Evolutionary conservation across 176 grass and related monocot genomes (phyloP), one percentile per base, ranked within the genome.

Genomic region (Triticum aestivum): DNA sequence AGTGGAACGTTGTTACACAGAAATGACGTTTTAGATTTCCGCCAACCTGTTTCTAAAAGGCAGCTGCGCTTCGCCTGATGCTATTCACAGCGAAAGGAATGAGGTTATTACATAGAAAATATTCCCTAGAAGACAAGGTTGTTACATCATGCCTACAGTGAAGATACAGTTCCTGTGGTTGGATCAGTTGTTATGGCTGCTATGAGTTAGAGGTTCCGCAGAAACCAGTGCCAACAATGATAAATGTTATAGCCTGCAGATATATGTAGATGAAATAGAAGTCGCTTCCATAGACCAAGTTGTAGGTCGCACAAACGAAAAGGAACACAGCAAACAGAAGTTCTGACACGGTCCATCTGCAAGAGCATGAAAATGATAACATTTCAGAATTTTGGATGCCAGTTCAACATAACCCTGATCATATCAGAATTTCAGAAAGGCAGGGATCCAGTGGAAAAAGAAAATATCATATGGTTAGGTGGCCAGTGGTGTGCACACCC

Each of bases 261-360:
- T 85, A 98, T 70, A 96, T 94, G 76, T 94, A 98, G 35, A 98
- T 65, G 75, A 89, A 99, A 83, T 92, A 99, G 85, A 88, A 94
- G 20, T 93, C 87, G 7, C 62, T 21, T 69, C 82, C 94, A 4
- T 85, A 79, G 42, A 85, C 51, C 86, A 99, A 72, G 77, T 94
- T 82, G 82, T 86, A 99, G 45, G 90, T 88, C 8, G 94, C 97
- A 6, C 97, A 99, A 64, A 88, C 59, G 44, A 96, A 87, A 15
- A 99, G 94, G 73, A 96, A 91, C 26, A 81, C 34, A 9, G 92
- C 83, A 24, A 96, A 89, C 23, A 89, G 29, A 85, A 96, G 86
- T 88, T 99, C 97, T 12, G 90, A 84, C 11, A 91, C 38, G 23
- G 71, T 88, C 44, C 95, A 84, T 84, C 97, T 99, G 90, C 78